Percentiles rank a stretch among this genome's conserved stretches.
Conservation (phyloP, 1,284 basidiomycete genomes). For the Cutaneotrichosporon daszewskae region DNA sequence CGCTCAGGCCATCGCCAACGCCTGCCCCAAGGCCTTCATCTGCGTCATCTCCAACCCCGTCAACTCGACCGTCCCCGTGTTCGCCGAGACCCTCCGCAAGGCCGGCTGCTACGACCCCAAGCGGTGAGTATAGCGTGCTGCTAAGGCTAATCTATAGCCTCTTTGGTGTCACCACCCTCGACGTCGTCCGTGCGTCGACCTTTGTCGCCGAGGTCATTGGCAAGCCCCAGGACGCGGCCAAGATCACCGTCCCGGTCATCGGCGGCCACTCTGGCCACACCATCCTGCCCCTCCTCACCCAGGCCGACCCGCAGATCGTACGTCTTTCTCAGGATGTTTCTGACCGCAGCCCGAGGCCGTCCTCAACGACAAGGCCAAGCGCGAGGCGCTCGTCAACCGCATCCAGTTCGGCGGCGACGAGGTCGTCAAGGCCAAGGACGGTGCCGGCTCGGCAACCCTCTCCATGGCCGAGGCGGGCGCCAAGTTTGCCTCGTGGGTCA, state of each 20-base stretch:
- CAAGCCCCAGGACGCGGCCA: slow-evolving; percentile 56
- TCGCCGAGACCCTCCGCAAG: slow-evolving; percentile 86
- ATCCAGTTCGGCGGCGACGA: slow-evolving; percentile 93
- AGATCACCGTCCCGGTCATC: slow-evolving; percentile 76
- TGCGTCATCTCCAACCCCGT: slow-evolving; percentile 90
- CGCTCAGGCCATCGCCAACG: slow-evolving; percentile 77
- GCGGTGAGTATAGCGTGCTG: slow-evolving; percentile 39
- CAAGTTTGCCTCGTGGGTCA: slow-evolving; percentile 75
- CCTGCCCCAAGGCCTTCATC: slow-evolving; percentile 82
- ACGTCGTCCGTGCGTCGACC: slow-evolving; percentile 89
- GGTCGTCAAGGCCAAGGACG: slow-evolving; percentile 57
- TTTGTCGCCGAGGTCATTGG: slow-evolving; percentile 76
- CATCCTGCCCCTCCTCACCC: slow-evolving; percentile 91
- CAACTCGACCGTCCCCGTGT: slow-evolving; percentile 89
- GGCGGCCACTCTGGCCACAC: slow-evolving; percentile 96
- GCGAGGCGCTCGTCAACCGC: slow-evolving; percentile 67
- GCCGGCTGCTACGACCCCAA: slow-evolving; percentile 88
- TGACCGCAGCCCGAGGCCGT: slow-evolving; percentile 30
- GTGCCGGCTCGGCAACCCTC: slow-evolving; percentile 80
- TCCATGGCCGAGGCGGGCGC: slow-evolving; percentile 93
- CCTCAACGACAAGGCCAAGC: slow-evolving; percentile 55
- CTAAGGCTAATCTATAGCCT: slow-evolving; percentile 32
- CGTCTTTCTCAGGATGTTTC: slow-evolving; percentile 13
- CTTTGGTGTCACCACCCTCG: slow-evolving; percentile 89
- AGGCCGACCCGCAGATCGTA: slow-evolving; percentile 53